Base-by-base conservation (phyloP, 495 filamentous ascomycete genomes). In the Neurospora sp. region DNA sequence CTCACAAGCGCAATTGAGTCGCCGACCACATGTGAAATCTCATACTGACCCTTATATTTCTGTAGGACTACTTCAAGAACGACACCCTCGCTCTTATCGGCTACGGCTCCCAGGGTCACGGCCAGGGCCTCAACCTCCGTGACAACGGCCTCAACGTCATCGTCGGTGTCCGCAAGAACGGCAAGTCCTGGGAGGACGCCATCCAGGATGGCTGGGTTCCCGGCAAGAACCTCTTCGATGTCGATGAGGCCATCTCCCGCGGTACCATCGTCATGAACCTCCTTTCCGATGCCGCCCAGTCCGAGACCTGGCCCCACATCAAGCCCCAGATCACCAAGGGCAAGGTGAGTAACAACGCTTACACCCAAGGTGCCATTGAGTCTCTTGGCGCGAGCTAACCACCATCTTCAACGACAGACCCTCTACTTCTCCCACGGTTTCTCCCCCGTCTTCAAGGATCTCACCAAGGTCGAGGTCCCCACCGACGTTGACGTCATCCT, bases 341-440 rank as follows among this genome's bases (percentile, higher is more conserved):
- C 86, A 99, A 98, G 90, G 91, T 93, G 82, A 69, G 85, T 77
- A 74, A 40, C 31, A 27, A 69, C 27, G 12, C 27, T 23, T 16
- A n/a, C 69, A 37, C 27, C 23, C 16, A 44, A 69, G 6, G 18
- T 27, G 27, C 14, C 74, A 41, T 46, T 18, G 70, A 10, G 35
- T 14, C 46, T 35, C 27, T 27, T 73, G 14, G n/a, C 62, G 66
- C 16, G 5, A 46, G 31, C 70, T 31, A 18, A 37, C n/a, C 70
- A 66, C 10, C 31, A 71, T n/a, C 38, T 39, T 27, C 69, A 60
- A 74, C 35, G 35, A 5, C 72, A 93, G 94, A 99, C 96, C 69
- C 92, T 99, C 79, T 99, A 99, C 91, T 99, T 99, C 91, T 98
- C 96, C 72, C 96, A 99, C 90, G 96, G 96, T 83, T 99, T 99